A percentile compares a stretch with the other conserved stretches of the same genome.
Evolutionary conservation across 2,329 filamentous ascomycete genomes (phyloP).

Genomic region (Chrysoporthe puriensis): DNA sequence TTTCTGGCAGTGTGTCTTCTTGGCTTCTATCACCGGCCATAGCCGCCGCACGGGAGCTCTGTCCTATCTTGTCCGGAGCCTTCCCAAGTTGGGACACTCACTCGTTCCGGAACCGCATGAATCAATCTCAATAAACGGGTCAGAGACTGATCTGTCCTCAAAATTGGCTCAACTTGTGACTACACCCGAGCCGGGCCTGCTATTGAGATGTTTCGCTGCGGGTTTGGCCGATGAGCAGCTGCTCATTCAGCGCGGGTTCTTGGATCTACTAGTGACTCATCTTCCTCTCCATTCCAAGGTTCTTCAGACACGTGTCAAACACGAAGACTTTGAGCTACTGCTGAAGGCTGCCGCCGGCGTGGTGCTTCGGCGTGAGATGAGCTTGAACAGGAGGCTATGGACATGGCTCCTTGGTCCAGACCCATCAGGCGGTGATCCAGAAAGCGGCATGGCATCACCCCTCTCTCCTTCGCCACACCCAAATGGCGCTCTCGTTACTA

Average conservation of each 20-base stretch:
- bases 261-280: slow-evolving; percentile 90
- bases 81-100: slow-evolving; percentile 70
- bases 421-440: slow-evolving; percentile 52
- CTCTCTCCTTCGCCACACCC: slow-evolving; percentile 46
- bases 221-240: slow-evolving; percentile 86
- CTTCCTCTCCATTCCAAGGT: slow-evolving; percentile 83
- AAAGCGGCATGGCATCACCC: slow-evolving; percentile 52
- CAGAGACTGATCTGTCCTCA: slow-evolving; percentile 52
- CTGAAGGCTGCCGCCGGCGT: slow-evolving; percentile 84
- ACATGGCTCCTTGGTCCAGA: slow-evolving; percentile 91
- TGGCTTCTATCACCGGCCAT: slow-evolving; percentile 88
- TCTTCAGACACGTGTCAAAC: slow-evolving; percentile 73
- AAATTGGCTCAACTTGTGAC: slow-evolving; percentile 70
- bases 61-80: slow-evolving; percentile 77
- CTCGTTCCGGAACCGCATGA: slow-evolving; percentile 39
- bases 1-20: slow-evolving; percentile 98
- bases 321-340: slow-evolving; percentile 78
- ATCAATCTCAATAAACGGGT: slow-evolving; percentile 38
- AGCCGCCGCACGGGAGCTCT: slow-evolving; percentile 84
- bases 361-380: slow-evolving; percentile 91
- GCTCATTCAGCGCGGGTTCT: slow-evolving; percentile 89
- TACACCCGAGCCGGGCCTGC: slow-evolving; percentile 85
- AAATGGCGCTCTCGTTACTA: slow-evolving; percentile 54
- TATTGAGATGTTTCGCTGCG: slow-evolving; percentile 89
- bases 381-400: slow-evolving; percentile 92